These are phyloP conservation scores for Mercurialis annua DNA, from an alignment of 345 rosid genomes.

Conservation along the genomic window DNA sequence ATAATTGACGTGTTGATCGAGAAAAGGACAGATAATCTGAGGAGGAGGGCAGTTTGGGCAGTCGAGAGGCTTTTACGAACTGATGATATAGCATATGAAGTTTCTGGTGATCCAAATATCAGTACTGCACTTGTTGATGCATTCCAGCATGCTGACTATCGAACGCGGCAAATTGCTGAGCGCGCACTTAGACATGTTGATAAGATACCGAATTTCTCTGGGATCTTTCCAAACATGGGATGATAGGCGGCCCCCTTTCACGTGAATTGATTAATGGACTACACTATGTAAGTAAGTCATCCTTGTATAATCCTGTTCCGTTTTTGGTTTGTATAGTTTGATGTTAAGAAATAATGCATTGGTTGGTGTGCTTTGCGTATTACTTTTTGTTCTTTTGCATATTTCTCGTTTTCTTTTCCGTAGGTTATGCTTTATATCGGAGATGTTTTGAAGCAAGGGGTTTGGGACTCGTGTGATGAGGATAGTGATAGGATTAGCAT, in stretches of 20 bases:
- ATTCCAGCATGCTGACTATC: conserved; percentile 82
- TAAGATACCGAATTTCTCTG: conserved; percentile 91
- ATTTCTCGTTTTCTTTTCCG: too few species aligned
- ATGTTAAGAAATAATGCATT: too few species aligned
- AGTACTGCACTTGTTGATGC: conserved; percentile 89
- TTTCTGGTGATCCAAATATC: conserved; percentile 72
- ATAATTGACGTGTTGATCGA: conserved; percentile 66
- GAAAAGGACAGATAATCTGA: conserved; percentile 63
- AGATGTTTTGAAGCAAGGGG: too few species aligned
- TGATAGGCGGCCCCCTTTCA: conserved; percentile 28
- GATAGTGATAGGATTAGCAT: too few species aligned
- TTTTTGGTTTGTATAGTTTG: too few species aligned
- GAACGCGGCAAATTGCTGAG: conserved; percentile 85
- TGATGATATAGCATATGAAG: conserved; percentile 66
- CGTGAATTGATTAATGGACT: conserved; percentile 11
- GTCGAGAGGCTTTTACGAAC: conserved; percentile 82
- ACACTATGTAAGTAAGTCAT: conserved; percentile 22
- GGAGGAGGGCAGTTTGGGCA: conserved; percentile 78
- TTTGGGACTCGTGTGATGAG: too few species aligned
- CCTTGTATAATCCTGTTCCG: too few species aligned
- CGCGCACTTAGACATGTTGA: conserved; percentile 81
- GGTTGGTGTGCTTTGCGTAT: too few species aligned
- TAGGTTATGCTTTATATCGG: too few species aligned
- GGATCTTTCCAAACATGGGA: conserved; percentile 63
- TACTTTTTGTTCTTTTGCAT: too few species aligned